Evolutionary conservation across 495 filamentous ascomycete species (phyloP).

Genomic region (Xylaria grammica): DNA sequence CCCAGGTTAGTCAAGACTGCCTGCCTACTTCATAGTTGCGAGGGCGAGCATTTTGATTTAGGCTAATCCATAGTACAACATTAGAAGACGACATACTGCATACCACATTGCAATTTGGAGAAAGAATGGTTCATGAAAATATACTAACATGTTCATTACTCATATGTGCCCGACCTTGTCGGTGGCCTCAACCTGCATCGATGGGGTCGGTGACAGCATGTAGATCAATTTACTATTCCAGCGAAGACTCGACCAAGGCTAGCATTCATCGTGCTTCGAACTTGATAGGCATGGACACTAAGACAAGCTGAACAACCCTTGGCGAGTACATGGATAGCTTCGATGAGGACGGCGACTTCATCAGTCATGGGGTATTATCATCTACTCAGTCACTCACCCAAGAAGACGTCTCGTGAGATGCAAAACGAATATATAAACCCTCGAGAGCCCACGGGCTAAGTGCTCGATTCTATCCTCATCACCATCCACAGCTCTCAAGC

Average conservation of each 20-base stretch:
- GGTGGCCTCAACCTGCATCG: background rate
- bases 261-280: background rate
- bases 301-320: background rate
- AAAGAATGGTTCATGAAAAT: background rate
- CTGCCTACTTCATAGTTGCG: no score
- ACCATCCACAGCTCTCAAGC: conserved; percentile 1
- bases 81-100: background rate
- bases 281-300: background rate
- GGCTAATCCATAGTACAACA: background rate
- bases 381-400: background rate
- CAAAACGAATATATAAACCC: conserved; percentile 11
- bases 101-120: background rate
- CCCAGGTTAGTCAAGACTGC: no score
- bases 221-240: background rate
- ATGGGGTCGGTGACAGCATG: background rate
- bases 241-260: background rate
- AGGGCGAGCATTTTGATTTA: background rate
- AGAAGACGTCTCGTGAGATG: no score
- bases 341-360: background rate
- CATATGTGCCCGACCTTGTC: background rate
- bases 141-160: background rate
- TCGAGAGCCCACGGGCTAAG: background rate
- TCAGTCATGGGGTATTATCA: background rate
- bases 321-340: background rate
- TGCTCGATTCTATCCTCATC: background rate